Percentiles rank a stretch among this genome's conserved stretches.
Conservation (phyloP, 495 filamentous ascomycete genomes). For the Trichoderma reesei region DNA sequence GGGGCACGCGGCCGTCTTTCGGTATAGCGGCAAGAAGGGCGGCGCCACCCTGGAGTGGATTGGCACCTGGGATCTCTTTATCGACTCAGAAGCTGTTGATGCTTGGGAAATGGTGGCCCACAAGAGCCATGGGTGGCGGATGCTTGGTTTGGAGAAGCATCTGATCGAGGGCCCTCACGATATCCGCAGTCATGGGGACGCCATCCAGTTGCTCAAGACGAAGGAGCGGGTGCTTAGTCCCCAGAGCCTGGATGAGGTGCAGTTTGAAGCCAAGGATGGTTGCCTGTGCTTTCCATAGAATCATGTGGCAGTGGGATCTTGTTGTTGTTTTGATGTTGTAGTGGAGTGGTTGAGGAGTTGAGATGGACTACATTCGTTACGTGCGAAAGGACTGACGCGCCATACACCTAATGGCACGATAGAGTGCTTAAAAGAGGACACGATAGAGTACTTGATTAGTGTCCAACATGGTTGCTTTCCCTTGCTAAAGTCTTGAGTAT, state of each 20-base stretch:
- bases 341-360: too few species aligned
- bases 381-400: too few species aligned
- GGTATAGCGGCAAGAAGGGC: neutral
- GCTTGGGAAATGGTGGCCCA: neutral
- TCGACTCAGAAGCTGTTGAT: neutral
- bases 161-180: neutral
- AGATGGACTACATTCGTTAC: too few species aligned
- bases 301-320: too few species aligned
- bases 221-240: neutral
- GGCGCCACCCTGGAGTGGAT: neutral
- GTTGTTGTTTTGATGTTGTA: too few species aligned
- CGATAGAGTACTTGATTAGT: too few species aligned
- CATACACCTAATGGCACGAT: too few species aligned
- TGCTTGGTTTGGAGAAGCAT: neutral
- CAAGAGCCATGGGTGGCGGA: neutral
- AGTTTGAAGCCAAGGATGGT: neutral
- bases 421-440: too few species aligned
- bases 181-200: neutral
- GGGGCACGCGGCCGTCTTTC: neutral
- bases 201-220: neutral
- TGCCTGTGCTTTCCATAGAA: neutral
- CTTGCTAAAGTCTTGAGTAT: too few species aligned
- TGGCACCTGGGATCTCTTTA: neutral
- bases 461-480: too few species aligned
- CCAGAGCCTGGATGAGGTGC: neutral